Evolutionary conservation across 1,139 yeast genomes (phyloP), one percentile per base, ranked within the genome.

Genomic region (Pneumocystis wakefieldiae): DNA sequence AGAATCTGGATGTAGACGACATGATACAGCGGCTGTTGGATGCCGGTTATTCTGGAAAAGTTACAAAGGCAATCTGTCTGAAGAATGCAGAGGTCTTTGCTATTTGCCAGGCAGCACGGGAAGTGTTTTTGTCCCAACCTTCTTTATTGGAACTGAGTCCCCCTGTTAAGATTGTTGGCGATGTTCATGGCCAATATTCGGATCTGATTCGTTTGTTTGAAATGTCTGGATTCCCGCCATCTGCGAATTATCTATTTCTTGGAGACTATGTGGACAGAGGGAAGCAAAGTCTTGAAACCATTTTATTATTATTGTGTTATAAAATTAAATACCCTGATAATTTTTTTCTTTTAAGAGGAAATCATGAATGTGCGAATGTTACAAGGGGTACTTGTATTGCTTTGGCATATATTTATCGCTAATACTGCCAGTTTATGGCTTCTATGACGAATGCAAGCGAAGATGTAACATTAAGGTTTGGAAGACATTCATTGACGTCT

Each of bases 221-320:
- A 61, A 89, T 88, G 77, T 91, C 97, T 77, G 98, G 97, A 29
- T 92, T 89, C 75, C 98, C 98, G n/a, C 98, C 98, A 2, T 83
- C 87, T 67, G 83, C 96, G 24, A 92, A 92, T 73, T 92, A 90
- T 75, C 77, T 92, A 67, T 91, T 92, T 70, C 75, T 92, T 64
- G 98, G 98, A 17, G 98, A 92, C 74, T 92, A 92, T 73, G 98
- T 92, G 61, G 98, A 92, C 75, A 81, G 98, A 68, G 98, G 98
- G 60, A 90, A 91, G 74, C 97, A 92, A 74, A 85, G 94, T 10
- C 77, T 92, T 66, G 98, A 92, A 73, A 91, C 97, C 0, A 91
- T 92, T 32, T 76, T 91, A 67, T 77, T 92, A 61, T 77, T 92
- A 68, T 77, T 92, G 65, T 89, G 96, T 75, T 92, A 89, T 76